Conservation (phyloP, 805 yeast species). For the Nakazawaea molendinolei region DNA sequence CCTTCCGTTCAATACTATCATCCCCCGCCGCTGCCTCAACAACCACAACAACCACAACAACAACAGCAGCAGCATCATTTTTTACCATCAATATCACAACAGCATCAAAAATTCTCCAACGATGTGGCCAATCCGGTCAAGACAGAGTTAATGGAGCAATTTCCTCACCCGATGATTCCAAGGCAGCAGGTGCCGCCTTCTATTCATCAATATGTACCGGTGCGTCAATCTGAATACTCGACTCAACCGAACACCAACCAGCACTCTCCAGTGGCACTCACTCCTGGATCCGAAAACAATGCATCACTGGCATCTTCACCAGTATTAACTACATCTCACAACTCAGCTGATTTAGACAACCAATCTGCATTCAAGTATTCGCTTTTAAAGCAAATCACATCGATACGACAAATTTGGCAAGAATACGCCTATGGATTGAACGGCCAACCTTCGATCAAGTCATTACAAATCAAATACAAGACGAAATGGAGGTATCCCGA, state of each 20-base stretch:
- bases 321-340: background rate
- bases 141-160: conserved; percentile 24
- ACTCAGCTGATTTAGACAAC: background rate
- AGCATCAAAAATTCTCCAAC: conserved; percentile 5
- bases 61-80: conserved; percentile 2
- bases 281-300: conserved; percentile 26
- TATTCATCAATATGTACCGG: too few relatives aligned
- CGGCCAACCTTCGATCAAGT: conserved; percentile 45
- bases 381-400: conserved; percentile 17
- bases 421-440: conserved; percentile 47
- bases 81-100: too few relatives aligned
- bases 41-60: conserved; percentile 9
- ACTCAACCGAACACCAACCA: too few relatives aligned
- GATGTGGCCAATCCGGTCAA: conserved; percentile 12
- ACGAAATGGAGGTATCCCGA: conserved; percentile 52
- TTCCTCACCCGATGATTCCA: conserved; percentile 30
- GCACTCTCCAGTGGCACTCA: too few relatives aligned
- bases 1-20: conserved; percentile 15
- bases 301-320: conserved; percentile 2
- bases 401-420: conserved; percentile 48
- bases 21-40: conserved; percentile 11
- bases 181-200: too few relatives aligned
- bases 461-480: conserved; percentile 40
- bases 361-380: conserved; percentile 7
- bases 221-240: too few relatives aligned